Base-by-base conservation (phyloP, 805 yeast genomes). In the Candida taoyuanica region DNA sequence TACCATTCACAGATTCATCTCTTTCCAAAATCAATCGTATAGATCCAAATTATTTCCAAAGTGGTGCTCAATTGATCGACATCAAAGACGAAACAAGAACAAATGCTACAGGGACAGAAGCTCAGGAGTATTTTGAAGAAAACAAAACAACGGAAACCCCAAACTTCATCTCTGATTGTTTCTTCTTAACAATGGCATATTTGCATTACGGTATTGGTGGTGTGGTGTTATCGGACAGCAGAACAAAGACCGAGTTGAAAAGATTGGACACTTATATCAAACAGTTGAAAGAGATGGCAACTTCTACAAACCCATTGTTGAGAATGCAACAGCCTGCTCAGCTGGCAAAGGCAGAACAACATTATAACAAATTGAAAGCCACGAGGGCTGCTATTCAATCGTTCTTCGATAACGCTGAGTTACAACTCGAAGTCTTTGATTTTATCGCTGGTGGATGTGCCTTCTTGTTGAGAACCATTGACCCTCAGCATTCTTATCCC, bases 191-290 rank as follows among this genome's bases (percentile, higher is more conserved):
- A 5, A 67, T 83, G 36, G 78, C 95, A 0, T 88, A 82, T 57
- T 61, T 86, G 34, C 89, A 91, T 49, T 93, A 84, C 62, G 98
- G 98, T 30, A 65, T 86, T 29, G 95, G 95, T 17, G 98, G 97
- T 34, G 63, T 83, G 0, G 62, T 73, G 40, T 70, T 76, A 31
- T 68, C 67, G 32, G 75, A 77, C 43, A 78, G 74, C 31, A 75
- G 81, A 42, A 53, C 80, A 23, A 65, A 72, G 13, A 73, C 46
- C 67, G 18, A 28, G 30, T 9, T 28, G 9, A 28, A n/a, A 11
- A 73, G 43, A 60, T 78, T 18, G 71, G 68, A 24, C 68, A 67
- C 50, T 49, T 76, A 17, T 67, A 46, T 62, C 31, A 59, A 59
- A n/a, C 52, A 50, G 19, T 17, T 60, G 7, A 44, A 39, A 26